Evolutionary conservation across 306 rosid species (phyloP).

Genomic region (Alnus glutinosa): DNA sequence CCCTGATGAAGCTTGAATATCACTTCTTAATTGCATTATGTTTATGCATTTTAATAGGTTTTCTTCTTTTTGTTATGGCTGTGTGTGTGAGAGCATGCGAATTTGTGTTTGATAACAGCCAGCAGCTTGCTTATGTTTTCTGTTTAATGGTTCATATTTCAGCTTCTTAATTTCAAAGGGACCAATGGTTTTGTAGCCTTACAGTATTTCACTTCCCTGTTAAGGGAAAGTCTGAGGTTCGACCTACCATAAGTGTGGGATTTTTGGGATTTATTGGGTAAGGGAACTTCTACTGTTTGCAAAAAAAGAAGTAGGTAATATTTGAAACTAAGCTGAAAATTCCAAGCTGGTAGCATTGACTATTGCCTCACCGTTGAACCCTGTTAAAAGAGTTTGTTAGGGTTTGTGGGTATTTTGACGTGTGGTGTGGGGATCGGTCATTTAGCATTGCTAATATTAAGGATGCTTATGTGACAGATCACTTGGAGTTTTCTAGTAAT

Average conservation of each 20-base stretch:
- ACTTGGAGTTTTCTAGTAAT: no score
- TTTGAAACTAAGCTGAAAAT: not conserved
- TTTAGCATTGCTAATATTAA: no score
- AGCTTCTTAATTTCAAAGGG: not conserved
- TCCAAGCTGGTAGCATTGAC: not conserved
- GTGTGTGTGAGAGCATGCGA: not conserved
- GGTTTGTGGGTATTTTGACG: no score
- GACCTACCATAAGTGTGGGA: not conserved
- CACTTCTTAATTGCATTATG: conserved; percentile 11
- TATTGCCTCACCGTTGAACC: not conserved
- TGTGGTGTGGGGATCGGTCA: no score
- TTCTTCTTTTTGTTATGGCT: not conserved
- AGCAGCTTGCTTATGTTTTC: conserved; percentile 7
- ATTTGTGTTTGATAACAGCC: not conserved
- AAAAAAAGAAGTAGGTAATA: not conserved
- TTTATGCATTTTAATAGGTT: not conserved
- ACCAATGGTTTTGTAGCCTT: not conserved
- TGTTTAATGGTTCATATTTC: not conserved
- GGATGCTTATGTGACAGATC: no score
- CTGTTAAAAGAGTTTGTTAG: no score
- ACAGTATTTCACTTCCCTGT: not conserved
- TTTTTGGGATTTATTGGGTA: not conserved
- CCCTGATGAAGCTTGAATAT: conserved; percentile 10
- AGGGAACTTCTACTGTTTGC: not conserved
- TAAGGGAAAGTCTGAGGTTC: not conserved